phyloP scores from a whole-genome alignment of 208 protist species.

The Crithidia sp. region DNA sequence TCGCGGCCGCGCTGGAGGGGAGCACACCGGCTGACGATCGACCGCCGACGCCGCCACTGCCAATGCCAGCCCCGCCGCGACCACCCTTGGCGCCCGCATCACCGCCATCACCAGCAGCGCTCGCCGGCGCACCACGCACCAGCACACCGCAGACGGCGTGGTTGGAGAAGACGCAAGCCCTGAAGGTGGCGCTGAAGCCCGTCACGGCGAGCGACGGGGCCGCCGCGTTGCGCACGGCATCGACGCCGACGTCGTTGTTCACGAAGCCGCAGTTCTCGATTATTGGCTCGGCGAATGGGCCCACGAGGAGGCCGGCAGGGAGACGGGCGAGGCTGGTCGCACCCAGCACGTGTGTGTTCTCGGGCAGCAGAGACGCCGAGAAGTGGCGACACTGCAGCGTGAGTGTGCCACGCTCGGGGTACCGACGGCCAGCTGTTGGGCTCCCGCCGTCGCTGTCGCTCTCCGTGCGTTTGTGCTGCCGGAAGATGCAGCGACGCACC shows the following conservation, averaged over 20 bases:
- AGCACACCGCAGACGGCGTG: slow-evolving; percentile 57
- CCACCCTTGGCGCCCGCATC: not conserved
- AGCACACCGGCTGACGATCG: not conserved
- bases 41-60: not conserved
- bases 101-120: too few species aligned
- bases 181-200: slow-evolving; percentile 27
- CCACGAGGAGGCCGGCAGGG: slow-evolving; percentile 58
- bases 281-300: slow-evolving; percentile 38
- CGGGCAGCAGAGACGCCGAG: slow-evolving; percentile 39
- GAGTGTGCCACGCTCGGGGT: slow-evolving; percentile 43
- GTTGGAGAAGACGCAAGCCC: slow-evolving; percentile 38
- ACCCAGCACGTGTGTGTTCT: slow-evolving; percentile 44
- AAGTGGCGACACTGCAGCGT: slow-evolving; percentile 37
- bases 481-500: slow-evolving; percentile 69
- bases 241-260: slow-evolving; percentile 79
- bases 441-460: not conserved
- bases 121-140: slow-evolving; percentile 38
- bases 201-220: slow-evolving; percentile 10
- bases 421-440: slow-evolving; percentile 1
- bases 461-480: slow-evolving; percentile 29
- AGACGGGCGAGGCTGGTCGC: slow-evolving; percentile 36
- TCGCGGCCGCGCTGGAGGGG: not conserved
- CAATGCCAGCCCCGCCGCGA: not conserved
- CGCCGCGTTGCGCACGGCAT: slow-evolving; percentile 47
- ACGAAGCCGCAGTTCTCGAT: slow-evolving; percentile 63